Conservation (phyloP, 2,329 filamentous ascomycete species). For the Aciculosporium take region DNA sequence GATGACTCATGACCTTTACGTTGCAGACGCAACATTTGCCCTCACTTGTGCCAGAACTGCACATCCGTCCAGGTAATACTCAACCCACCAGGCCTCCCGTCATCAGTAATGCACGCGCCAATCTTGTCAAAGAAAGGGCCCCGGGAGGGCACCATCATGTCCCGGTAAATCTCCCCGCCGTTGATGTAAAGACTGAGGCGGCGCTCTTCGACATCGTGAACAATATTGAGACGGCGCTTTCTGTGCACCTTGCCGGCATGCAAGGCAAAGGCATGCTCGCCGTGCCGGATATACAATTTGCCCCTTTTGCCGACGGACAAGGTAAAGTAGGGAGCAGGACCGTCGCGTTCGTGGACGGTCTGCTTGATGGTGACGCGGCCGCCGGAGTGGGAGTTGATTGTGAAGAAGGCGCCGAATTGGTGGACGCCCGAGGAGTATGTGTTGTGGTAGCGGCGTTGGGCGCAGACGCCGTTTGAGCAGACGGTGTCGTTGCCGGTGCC, state of each 20-base stretch:
- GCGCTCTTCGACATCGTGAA: constrained; percentile 10
- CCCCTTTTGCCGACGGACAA: constrained; percentile 10
- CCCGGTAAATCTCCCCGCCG: constrained; percentile 10
- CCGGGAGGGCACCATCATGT: constrained; percentile 9
- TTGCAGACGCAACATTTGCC: too few species aligned
- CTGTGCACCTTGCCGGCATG: constrained; percentile 9
- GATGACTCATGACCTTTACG: too few species aligned
- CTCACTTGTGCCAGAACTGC: constrained; percentile 9
- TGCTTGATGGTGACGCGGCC: constrained; percentile 13
- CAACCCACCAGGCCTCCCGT: constrained; percentile 10
- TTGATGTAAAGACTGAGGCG: constrained; percentile 13
- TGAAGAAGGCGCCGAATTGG: constrained; percentile 14
- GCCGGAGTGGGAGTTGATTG: constrained; percentile 12
- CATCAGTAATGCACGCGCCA: constrained; percentile 13
- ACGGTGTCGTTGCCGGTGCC: constrained; percentile 10
- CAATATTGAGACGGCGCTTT: constrained; percentile 13
- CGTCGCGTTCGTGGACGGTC: constrained; percentile 11
- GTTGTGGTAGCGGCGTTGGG: constrained; percentile 11
- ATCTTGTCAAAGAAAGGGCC: constrained; percentile 15
- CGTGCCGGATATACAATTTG: constrained; percentile 12
- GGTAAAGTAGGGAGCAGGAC: constrained; percentile 11
- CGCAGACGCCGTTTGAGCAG: constrained; percentile 12
- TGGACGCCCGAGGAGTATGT: constrained; percentile 10
- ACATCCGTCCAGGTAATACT: constrained; percentile 11
- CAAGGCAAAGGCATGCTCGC: constrained; percentile 9